A percentile compares a stretch with the other conserved stretches of the same genome.
Evolutionary conservation across 2,329 filamentous ascomycete genomes (phyloP).

Genomic region (Trichoderma endophyticum): DNA sequence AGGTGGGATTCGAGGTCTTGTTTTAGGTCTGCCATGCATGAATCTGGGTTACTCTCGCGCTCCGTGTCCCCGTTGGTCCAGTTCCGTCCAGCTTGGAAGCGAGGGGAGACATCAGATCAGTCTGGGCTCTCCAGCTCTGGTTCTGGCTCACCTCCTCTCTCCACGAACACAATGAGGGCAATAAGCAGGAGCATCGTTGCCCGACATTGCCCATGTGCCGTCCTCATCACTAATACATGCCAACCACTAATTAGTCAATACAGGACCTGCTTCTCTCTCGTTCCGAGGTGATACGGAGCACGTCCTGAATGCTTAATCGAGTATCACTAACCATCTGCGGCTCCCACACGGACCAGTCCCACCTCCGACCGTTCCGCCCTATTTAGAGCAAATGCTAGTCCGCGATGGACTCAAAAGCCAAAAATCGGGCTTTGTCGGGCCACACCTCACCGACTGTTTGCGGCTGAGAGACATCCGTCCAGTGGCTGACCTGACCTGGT

Average conservation of each 20-base stretch:
- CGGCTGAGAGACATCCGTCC: slow-evolving; percentile 7
- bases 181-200: neutral
- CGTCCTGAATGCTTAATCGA: neutral
- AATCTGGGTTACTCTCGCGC: neutral
- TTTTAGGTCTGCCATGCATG: neutral
- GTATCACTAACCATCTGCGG: neutral
- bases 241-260: neutral
- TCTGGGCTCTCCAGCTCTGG: neutral
- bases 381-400: neutral
- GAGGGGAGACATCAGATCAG: neutral
- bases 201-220: neutral
- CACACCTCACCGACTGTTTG: slow-evolving; percentile 15
- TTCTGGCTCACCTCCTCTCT: neutral
- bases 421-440: slow-evolving; percentile 13
- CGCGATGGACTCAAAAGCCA: neutral
- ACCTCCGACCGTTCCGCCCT: slow-evolving; percentile 2
- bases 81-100: neutral
- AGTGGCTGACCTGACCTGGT: slow-evolving; percentile 1
- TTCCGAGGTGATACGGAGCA: neutral
- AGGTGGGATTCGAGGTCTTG: neutral
- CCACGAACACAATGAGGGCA: neutral
- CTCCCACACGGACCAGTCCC: neutral
- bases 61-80: neutral
- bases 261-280: neutral
- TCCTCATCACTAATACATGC: neutral